A percentile compares a stretch with the other conserved stretches of the same genome.
These are phyloP conservation scores for Raddia guianensis DNA, from an alignment of 176 grass and related monocot species.

Conservation along the genomic window DNA sequence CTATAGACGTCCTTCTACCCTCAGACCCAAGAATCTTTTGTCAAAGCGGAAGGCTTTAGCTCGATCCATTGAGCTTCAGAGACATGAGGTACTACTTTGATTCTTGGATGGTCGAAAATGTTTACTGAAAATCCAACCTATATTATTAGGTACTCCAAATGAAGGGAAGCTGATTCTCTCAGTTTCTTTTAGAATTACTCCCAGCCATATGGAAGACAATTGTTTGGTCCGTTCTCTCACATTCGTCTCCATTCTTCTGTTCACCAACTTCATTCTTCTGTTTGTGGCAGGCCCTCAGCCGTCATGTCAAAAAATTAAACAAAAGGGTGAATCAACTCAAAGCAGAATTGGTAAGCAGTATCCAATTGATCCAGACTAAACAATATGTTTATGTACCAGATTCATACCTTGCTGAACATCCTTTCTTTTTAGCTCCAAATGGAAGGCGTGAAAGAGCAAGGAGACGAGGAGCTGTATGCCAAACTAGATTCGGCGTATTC, in stretches of 20 bases:
- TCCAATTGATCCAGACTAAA: neutral
- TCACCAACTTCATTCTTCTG: slow-evolving; percentile 4
- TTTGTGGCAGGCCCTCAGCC: slow-evolving; percentile 59
- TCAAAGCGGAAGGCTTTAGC: slow-evolving; percentile 88
- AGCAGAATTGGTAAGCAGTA: slow-evolving; percentile 64
- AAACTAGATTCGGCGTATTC: slow-evolving; percentile 75
- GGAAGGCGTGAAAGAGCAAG: slow-evolving; percentile 63
- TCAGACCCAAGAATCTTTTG: slow-evolving; percentile 82
- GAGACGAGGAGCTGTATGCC: slow-evolving; percentile 71
- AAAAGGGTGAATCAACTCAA: slow-evolving; percentile 68
- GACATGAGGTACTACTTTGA: slow-evolving; percentile 64
- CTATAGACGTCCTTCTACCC: slow-evolving; percentile 57
- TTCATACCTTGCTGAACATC: neutral
- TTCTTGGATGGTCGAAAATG: neutral
- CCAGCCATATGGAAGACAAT: neutral
- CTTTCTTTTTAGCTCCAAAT: slow-evolving; percentile 59
- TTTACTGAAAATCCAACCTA: neutral
- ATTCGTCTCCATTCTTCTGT: slow-evolving; percentile 12
- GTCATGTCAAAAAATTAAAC: slow-evolving; percentile 66
- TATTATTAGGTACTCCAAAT: neutral
- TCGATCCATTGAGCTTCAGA: slow-evolving; percentile 86
- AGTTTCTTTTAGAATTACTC: slow-evolving; percentile 7
- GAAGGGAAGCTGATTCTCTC: neutral
- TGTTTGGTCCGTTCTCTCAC: neutral
- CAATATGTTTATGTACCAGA: neutral